phyloP scores from a whole-genome alignment of 2,329 filamentous ascomycete species.

The Dryadomyces quercivorus region DNA sequence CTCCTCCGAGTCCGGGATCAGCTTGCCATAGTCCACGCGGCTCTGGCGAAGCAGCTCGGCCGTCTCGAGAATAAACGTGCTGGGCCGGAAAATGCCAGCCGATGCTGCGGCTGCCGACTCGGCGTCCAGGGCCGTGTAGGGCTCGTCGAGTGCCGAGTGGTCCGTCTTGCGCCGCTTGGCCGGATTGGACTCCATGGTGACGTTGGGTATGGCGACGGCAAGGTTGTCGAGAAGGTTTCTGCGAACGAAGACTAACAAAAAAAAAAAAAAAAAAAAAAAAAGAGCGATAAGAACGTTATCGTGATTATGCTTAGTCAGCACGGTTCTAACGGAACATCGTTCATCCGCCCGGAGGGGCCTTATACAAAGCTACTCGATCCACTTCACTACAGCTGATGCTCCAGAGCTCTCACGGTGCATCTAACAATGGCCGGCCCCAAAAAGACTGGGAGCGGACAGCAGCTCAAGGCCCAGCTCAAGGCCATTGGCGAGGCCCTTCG shows the following conservation, averaged over 20 bases:
- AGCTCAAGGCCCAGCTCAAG: slow-evolving; percentile 65
- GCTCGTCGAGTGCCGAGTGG: slow-evolving; percentile 10
- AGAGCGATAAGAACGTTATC: slow-evolving; percentile 2
- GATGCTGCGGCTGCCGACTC: slow-evolving; percentile 17
- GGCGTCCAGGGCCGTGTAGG: slow-evolving; percentile 7
- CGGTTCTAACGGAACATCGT: no score
- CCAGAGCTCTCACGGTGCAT: background rate
- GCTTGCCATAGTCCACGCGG: slow-evolving; percentile 36
- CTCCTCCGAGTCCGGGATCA: slow-evolving; percentile 34
- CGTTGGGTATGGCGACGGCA: background rate
- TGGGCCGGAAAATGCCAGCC: slow-evolving; percentile 24
- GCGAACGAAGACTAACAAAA: background rate
- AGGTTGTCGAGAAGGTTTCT: background rate
- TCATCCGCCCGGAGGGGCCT: no score
- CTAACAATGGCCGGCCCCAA: slow-evolving; percentile 8
- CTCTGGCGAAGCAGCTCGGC: slow-evolving; percentile 46
- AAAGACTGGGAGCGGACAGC: slow-evolving; percentile 26
- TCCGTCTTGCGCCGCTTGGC: slow-evolving; percentile 22
- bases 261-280: slow-evolving; percentile 1
- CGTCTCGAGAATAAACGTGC: slow-evolving; percentile 46
- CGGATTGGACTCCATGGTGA: slow-evolving; percentile 19
- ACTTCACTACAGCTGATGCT: background rate
- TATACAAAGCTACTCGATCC: background rate
- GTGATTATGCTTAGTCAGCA: background rate
- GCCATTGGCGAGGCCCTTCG: slow-evolving; percentile 68